Conservation (phyloP, 306 rosid species). For the Vicia villosa region DNA sequence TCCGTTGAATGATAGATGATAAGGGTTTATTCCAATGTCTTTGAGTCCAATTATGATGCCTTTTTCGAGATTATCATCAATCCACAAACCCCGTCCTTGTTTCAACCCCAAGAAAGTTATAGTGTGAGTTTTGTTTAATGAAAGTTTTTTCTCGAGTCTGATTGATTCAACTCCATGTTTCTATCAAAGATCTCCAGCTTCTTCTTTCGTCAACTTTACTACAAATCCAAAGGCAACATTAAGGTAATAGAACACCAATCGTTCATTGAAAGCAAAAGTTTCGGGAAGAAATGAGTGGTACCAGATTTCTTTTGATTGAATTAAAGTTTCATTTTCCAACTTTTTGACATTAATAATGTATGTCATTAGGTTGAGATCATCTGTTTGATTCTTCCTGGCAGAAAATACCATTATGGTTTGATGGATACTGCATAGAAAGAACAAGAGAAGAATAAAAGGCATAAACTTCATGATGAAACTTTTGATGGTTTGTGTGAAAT, state of each 20-base stretch:
- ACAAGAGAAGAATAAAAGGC: too few species aligned
- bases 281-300: conserved; percentile 57
- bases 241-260: conserved; percentile 49
- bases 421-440: too few species aligned
- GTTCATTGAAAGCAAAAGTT: conserved; percentile 7
- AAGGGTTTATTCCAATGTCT: conserved; percentile 62
- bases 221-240: conserved; percentile 63
- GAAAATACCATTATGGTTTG: too few species aligned
- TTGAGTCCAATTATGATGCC: conserved; percentile 67
- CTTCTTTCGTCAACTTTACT: conserved; percentile 53
- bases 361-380: conserved; percentile 24
- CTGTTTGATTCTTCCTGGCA: too few species aligned
- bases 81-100: conserved; percentile 57
- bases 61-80: conserved; percentile 54
- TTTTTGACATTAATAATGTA: conserved; percentile 58
- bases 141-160: conserved; percentile 41
- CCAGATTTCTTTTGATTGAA: conserved; percentile 52
- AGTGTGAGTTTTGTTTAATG: conserved; percentile 63
- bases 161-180: conserved; percentile 56
- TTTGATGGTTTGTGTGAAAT: too few species aligned
- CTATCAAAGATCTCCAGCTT: conserved; percentile 49
- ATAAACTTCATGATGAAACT: too few species aligned
- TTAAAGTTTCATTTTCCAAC: conserved; percentile 23
- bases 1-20: conserved; percentile 62
- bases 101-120: conserved; percentile 67